Percentiles rank a stretch among this genome's conserved stretches.
These are phyloP conservation scores for Grigorovia humatica DNA, from an alignment of 805 yeast genomes.

Conservation along the genomic window DNA sequence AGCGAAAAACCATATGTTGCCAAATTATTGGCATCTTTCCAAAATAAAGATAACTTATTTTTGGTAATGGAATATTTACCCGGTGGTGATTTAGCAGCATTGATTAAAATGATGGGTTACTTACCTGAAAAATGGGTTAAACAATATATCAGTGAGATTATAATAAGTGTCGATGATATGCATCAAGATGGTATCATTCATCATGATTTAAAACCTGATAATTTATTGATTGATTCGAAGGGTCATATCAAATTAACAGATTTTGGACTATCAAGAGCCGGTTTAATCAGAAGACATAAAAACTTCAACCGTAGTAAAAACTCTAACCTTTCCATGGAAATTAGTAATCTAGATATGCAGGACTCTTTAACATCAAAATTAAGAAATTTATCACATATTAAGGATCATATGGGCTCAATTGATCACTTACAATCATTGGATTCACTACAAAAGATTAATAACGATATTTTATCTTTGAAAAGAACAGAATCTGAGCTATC, in stretches of 20 bases:
- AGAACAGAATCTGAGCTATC: conserved; percentile 25
- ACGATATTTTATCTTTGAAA: conserved; percentile 10
- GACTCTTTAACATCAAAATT: not conserved
- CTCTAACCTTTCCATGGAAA: conserved; percentile 1
- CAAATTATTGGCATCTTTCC: conserved; percentile 77
- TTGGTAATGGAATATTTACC: conserved; percentile 93
- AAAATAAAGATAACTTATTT: conserved; percentile 74
- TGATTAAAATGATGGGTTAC: conserved; percentile 71
- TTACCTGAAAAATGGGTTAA: conserved; percentile 81
- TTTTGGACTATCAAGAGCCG: conserved; percentile 87
- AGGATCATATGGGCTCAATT: conserved; percentile 1
- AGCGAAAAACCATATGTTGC: conserved; percentile 91
- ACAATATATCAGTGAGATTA: conserved; percentile 79
- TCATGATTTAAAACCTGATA: conserved; percentile 93
- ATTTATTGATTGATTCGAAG: conserved; percentile 66
- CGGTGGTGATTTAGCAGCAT: conserved; percentile 92
- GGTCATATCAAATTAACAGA: conserved; percentile 94
- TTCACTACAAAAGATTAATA: conserved; percentile 1
- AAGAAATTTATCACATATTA: conserved; percentile 1
- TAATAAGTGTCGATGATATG: conserved; percentile 81
- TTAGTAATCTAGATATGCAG: not conserved
- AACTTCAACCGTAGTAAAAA: conserved; percentile 5
- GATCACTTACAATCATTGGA: conserved; percentile 1
- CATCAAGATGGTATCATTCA: conserved; percentile 87
- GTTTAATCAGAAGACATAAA: conserved; percentile 73